Conservation (phyloP, 257 asterid genomes). For the Nicotiana tomentosiformis region DNA sequence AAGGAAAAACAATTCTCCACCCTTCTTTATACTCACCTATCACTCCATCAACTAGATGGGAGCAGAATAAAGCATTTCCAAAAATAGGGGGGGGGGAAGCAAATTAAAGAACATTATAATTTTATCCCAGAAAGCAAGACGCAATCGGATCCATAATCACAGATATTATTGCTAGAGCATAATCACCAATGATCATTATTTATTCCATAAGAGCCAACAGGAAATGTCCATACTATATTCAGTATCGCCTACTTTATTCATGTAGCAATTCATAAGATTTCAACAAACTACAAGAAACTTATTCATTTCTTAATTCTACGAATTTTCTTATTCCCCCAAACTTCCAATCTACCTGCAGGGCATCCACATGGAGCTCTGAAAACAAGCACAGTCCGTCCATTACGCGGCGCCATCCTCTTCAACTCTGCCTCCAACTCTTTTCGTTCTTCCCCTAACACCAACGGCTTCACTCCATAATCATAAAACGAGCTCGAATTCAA, state of each 20-base stretch:
- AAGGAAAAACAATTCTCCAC: not conserved
- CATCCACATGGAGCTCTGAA: conserved; percentile 57
- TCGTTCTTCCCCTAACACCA: conserved; percentile 46
- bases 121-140: not conserved
- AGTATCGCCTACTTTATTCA: not conserved
- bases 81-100: not conserved
- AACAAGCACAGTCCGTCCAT: conserved; percentile 51
- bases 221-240: not conserved
- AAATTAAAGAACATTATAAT: not conserved
- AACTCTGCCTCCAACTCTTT: conserved; percentile 48
- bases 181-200: not conserved
- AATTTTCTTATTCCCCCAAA: conserved; percentile 51
- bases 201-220: not conserved
- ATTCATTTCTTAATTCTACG: conserved; percentile 47
- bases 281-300: not conserved
- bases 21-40: not conserved
- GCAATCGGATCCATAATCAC: not conserved
- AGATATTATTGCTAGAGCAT: not conserved
- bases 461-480: conserved; percentile 20
- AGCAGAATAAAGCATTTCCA: not conserved
- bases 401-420: conserved; percentile 56
- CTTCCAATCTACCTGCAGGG: conserved; percentile 55
- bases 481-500: conserved; percentile 5
- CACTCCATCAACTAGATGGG: not conserved
- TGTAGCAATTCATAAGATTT: not conserved